Evolutionary conservation across 371 early-diverging fungal species (phyloP), one percentile per base, ranked within the genome.

Genomic region (Saksenaea vasiformis): DNA sequence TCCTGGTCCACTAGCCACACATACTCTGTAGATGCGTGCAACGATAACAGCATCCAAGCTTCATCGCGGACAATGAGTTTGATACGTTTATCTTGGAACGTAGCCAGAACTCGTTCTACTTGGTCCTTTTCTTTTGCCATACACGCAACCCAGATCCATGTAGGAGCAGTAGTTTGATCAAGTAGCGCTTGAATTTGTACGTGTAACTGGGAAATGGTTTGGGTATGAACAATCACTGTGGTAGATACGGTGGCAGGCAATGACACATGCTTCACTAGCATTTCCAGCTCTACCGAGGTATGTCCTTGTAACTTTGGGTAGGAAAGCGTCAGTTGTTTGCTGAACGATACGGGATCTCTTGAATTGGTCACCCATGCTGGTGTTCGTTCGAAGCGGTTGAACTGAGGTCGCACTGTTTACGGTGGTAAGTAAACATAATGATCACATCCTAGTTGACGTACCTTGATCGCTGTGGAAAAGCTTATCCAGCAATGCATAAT

Each of bases 81-180:
- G 11, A 80, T 72, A 17, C 64, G 60, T 37, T 69, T 67, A 19
- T 67, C 59, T 10, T 70, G 67, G 4, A 73, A 44, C 36, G 73
- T 67, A 39, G 69, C 65, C 19, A 67, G 66, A 7, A 67, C 61
- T 28, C 69, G 70, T 15, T 74, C 68, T 8, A 71, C 60, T 24
- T 62, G 56, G 1, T 28, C 27, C 43, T 66, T 67, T 41, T 58
- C 61, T 1, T 60, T 60, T 9, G 66, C 57, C 11, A 67, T 64
- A 36, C 78, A 76, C 1, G 79, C 68, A 56, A 86, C 70, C 86
- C 85, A 86, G 38, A 86, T 72, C 44, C 66, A 65, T 28, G 83
- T 78, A 5, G 85, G 79, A n/a, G 75, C 72, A 24, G 77, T 73
- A 4, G 78, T 77, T 58, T 86, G 86, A 28, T 77, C 54, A 37